phyloP scores from a whole-genome alignment of 768 basidiomycete genomes.

The Daedalea quercina region DNA sequence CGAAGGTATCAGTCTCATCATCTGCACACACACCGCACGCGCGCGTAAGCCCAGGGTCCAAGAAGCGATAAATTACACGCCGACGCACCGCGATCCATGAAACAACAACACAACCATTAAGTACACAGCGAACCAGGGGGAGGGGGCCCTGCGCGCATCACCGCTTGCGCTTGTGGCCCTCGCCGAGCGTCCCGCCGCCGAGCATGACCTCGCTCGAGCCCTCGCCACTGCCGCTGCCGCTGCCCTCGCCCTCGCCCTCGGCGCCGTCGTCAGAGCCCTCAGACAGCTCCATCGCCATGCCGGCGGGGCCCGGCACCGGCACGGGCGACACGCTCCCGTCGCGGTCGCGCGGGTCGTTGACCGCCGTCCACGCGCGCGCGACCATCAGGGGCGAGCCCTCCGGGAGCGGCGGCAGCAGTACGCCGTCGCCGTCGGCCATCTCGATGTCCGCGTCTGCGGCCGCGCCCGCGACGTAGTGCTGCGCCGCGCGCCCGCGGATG shows the following conservation, averaged over 20 bases:
- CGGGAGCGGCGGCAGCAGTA: constrained; percentile 17
- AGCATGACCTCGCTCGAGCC: constrained; percentile 12
- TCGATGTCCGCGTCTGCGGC: constrained; percentile 19
- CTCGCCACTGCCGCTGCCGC: constrained; percentile 12
- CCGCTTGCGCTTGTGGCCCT: constrained; percentile 23
- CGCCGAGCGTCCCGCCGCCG: constrained; percentile 11
- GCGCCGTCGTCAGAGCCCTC: constrained; percentile 16
- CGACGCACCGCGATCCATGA: neutral
- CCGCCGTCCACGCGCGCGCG: constrained; percentile 7
- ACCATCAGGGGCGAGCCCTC: constrained; percentile 17
- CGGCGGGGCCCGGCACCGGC: constrained; percentile 8
- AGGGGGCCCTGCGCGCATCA: constrained; percentile 3
- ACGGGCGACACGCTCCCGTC: constrained; percentile 17
- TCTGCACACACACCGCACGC: too few species aligned
- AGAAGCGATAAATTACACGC: neutral
- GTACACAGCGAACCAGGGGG: neutral
- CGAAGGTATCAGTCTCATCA: neutral
- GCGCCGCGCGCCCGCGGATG: constrained; percentile 10
- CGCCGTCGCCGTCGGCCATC: constrained; percentile 16
- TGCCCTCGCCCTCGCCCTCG: constrained; percentile 19
- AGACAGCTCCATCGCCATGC: constrained; percentile 4
- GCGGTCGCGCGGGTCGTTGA: constrained; percentile 9
- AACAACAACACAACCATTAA: neutral
- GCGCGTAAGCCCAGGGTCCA: too few species aligned
- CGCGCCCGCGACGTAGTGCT: neutral